Base-by-base conservation (phyloP, 2,329 filamentous ascomycete genomes). In the Fusarium continuum region DNA sequence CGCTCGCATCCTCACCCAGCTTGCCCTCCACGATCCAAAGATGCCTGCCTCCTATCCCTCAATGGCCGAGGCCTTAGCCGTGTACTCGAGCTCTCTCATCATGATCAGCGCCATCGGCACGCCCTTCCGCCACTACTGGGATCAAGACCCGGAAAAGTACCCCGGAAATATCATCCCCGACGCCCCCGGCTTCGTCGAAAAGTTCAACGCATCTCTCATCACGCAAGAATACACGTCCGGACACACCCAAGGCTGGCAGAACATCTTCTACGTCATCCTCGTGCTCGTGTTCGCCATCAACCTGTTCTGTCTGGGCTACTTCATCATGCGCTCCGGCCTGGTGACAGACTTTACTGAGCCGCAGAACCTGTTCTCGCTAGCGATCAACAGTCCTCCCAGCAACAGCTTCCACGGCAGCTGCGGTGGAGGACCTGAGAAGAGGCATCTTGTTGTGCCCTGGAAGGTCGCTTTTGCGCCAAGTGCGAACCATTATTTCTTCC, bases 341-440 rank as follows among this genome's bases (percentile, higher is more conserved):
- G 85, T 94, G 8, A 93, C 89, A 1, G 91, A 94, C 76, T 93
- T 90, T 70, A 91, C 88, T 0, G 91, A 94, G 69, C 89, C 91
- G 1, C 86, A 89, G 49, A 93, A 93, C 70, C 77, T 93, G 3
- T 93, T 93, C 68, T 80, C 87, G 0, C 76, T 93, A 0, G 88
- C 90, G 3, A 80, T 93, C 47, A 92, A 92, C 70, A 78, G 76
- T 47, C 76, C 79, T 2, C 76, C 77, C 4, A 78, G 74, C 32
- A 51, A 56, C 5, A 73, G 73, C 16, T 63, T 80, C 38, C 70
- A 74, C 26, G 77, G 78, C 1, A 75, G 73, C 55, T 80, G 78
- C 55, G 77, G 76, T 4, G 74, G 72, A 0, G 78, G 75, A 0
- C 77, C 78, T 2, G 55, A 69, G 25, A 70, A 70, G 41, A 66